Evolutionary conservation across 148 eudicot species (phyloP).

Genomic region (Drosera capensis): DNA sequence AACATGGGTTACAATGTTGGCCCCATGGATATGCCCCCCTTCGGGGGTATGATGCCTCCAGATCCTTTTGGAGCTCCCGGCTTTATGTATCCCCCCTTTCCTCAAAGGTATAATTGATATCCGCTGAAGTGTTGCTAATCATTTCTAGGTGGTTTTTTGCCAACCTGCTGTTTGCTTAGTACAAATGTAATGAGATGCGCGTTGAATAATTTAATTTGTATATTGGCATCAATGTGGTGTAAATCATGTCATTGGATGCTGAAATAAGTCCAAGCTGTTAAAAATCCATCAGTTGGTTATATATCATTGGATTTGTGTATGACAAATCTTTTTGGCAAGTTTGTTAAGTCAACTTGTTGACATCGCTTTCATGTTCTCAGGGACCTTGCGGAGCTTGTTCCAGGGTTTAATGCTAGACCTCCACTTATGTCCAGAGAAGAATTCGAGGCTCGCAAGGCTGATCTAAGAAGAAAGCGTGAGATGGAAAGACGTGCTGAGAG

Average conservation of each 20-base stretch:
- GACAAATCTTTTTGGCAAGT: background rate
- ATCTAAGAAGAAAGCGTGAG: slow-evolving; percentile 58
- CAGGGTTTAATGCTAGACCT: slow-evolving; percentile 38
- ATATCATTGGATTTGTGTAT: background rate
- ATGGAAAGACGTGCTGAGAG: slow-evolving; percentile 58
- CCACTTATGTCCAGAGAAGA: slow-evolving; percentile 60
- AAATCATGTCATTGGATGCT: too few relatives aligned
- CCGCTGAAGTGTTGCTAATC: background rate
- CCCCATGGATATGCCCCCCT: slow-evolving; percentile 46
- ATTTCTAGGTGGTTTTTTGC: background rate
- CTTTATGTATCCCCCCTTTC: slow-evolving; percentile 43
- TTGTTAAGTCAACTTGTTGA: background rate
- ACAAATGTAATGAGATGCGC: background rate
- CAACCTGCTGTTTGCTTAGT: background rate
- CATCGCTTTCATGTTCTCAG: slow-evolving; percentile 32
- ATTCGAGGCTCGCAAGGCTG: slow-evolving; percentile 70
- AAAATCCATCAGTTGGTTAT: background rate
- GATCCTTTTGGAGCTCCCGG: slow-evolving; percentile 48
- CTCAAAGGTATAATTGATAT: slow-evolving; percentile 73
- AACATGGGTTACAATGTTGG: slow-evolving; percentile 49
- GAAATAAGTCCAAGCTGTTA: too few relatives aligned
- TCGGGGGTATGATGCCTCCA: slow-evolving; percentile 32
- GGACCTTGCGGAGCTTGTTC: slow-evolving; percentile 39
- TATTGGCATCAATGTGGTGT: too few relatives aligned
- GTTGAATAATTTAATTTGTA: too few relatives aligned